Evolutionary conservation across 257 asterid genomes (phyloP), one percentile per base, ranked within the genome.

Genomic region (Plantago elongata): DNA sequence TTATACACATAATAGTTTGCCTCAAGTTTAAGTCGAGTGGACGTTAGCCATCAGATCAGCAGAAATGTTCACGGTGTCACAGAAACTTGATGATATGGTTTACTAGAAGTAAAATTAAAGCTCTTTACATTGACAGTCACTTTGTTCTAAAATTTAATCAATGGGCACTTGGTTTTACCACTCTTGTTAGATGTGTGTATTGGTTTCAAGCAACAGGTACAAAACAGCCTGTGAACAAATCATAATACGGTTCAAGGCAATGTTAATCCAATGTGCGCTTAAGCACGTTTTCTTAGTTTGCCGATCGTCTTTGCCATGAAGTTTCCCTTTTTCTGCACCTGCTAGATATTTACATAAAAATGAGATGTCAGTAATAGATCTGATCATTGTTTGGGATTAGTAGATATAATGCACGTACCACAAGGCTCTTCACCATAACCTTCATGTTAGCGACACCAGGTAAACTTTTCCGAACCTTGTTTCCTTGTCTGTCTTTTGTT

Each of bases 321-420:
- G 14, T 61, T 66, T 13, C 60, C 61, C 63, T 57, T 75, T 55
- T 65, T 68, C 66, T 70, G 70, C 63, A 65, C 63, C 75, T 68
- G 73, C 12, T 49, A 14, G 7, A 61, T 34, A 37, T 1, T 14
- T 18, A 6, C 13, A 34, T 0, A 59, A 3, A 3, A 29, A 27
- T 38, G 2, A 8, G 17, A 13, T 14, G 17, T 51, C 34, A 51
- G 27, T 15, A 15, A 13, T 48, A 22, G 14, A 48, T n/a, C 18
- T 48, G 14, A 9, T 48, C 18, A n/a, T 14, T 7, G 29, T 9
- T 44, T 63, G 12, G 9, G 7, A 38, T 11, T 16, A 15, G 46
- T 45, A 22, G n/a, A 61, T 14, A 34, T 10, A 12, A 9, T 40
- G 16, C 47, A 40, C 29, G 37, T 52, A 76, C 85, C 64, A 69